Conservation (phyloP, 371 early-diverging fungal species). For the Lichtheimia ornata region DNA sequence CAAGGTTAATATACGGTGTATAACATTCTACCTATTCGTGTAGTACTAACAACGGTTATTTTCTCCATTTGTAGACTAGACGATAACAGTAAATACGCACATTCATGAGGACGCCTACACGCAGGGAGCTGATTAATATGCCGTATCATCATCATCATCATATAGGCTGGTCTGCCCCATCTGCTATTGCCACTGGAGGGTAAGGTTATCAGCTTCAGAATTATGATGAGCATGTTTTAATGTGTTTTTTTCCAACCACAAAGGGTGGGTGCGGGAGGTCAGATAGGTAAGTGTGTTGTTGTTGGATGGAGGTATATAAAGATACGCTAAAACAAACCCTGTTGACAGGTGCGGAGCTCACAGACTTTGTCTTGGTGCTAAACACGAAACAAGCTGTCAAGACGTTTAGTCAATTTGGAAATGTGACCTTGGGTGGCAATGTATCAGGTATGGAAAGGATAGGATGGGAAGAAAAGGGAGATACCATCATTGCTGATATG, state of each 20-base stretch:
- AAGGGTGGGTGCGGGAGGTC: too few relatives aligned
- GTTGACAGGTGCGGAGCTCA: conserved; percentile 79
- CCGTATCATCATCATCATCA: neutral
- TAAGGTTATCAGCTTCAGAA: too few relatives aligned
- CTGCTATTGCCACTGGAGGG: conserved; percentile 74
- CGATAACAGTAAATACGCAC: conserved; percentile 6
- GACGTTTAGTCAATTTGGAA: conserved; percentile 89
- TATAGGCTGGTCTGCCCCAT: conserved; percentile 78
- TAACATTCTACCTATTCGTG: too few relatives aligned
- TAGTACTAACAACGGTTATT: too few relatives aligned
- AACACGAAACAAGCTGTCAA: conserved; percentile 87
- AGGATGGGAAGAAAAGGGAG: neutral
- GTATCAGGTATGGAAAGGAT: conserved; percentile 57
- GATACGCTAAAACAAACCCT: neutral
- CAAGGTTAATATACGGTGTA: conserved; percentile 42
- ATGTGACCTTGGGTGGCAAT: conserved; percentile 89
- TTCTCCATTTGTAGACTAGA: conserved; percentile 5
- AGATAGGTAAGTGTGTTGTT: too few relatives aligned
- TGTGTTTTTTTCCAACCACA: too few relatives aligned
- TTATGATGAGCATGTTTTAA: too few relatives aligned
- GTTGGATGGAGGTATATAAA: neutral
- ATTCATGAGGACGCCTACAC: neutral
- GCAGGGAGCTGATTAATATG: too few relatives aligned
- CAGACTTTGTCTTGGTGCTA: conserved; percentile 90
- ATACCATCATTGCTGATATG: neutral